Evolutionary conservation across 2,329 filamentous ascomycete species (phyloP).

Genomic region (Aphanoascus verrucosus): DNA sequence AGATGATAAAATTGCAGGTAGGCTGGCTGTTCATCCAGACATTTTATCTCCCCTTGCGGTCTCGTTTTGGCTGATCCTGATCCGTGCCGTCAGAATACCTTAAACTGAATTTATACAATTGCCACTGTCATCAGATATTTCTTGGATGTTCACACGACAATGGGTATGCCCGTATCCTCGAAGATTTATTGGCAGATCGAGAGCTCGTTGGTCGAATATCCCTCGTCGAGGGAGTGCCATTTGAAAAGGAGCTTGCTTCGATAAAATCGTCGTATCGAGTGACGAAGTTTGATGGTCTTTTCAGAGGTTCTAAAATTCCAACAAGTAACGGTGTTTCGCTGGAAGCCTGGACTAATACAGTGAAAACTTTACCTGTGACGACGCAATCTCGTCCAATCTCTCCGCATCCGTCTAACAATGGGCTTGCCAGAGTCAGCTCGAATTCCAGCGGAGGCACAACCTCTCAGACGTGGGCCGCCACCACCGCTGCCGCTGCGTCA

Average conservation of each 20-base stretch:
- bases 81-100: constrained; percentile 39
- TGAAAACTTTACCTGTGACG: constrained; percentile 14
- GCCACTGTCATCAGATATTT: constrained; percentile 51
- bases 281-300: constrained; percentile 43
- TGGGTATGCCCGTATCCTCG: constrained; percentile 44
- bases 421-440: not conserved
- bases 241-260: constrained; percentile 42
- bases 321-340: constrained; percentile 19
- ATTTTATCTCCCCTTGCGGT: not conserved
- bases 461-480: constrained; percentile 25
- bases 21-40: constrained; percentile 12
- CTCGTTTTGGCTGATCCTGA: not conserved
- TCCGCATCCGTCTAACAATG: constrained; percentile 27
- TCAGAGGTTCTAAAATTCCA: constrained; percentile 43
- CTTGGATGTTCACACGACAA: constrained; percentile 50
- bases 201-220: constrained; percentile 41
- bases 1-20: constrained; percentile 41
- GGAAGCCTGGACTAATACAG: constrained; percentile 12
- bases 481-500: constrained; percentile 30
- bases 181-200: constrained; percentile 39
- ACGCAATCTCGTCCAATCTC: constrained; percentile 23
- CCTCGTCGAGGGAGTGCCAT: constrained; percentile 47
- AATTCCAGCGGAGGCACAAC: constrained; percentile 16
- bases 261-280: constrained; percentile 41
- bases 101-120: constrained; percentile 46